These are phyloP conservation scores for Magnaporthiopsis incrustans DNA, from an alignment of 2,329 filamentous ascomycete species.

Conservation along the genomic window DNA sequence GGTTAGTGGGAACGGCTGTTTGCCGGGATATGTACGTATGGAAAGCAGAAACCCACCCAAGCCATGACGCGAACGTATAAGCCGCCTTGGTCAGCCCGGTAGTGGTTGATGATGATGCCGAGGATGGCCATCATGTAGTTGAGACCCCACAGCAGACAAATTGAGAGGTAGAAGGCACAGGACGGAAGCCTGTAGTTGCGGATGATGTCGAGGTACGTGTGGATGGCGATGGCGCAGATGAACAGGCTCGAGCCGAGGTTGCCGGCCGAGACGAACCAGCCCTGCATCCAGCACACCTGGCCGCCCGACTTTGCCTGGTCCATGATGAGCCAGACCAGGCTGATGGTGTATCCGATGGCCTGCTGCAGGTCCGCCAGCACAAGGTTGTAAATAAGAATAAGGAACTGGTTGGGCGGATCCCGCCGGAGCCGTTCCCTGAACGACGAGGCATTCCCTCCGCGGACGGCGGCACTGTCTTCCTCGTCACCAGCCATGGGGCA, in stretches of 20 bases:
- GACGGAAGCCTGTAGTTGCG: constrained; percentile 43
- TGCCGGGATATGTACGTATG: no score
- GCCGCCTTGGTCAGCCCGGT: constrained; percentile 32
- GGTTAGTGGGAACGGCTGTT: no score
- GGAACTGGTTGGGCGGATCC: constrained; percentile 53
- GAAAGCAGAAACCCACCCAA: constrained; percentile 38
- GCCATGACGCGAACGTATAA: constrained; percentile 58
- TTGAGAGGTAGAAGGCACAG: constrained; percentile 37
- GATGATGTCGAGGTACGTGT: constrained; percentile 58
- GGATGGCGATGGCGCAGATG: constrained; percentile 56
- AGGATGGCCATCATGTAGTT: constrained; percentile 49
- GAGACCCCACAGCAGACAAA: constrained; percentile 49
- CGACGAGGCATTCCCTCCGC: not conserved
- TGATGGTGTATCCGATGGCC: constrained; percentile 54
- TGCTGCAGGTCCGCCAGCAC: constrained; percentile 62
- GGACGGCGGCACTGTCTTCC: not conserved
- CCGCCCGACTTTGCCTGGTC: constrained; percentile 47
- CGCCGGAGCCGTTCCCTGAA: constrained; percentile 19
- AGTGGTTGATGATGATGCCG: constrained; percentile 34
- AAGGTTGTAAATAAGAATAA: constrained; percentile 62
- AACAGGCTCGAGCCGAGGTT: constrained; percentile 60
- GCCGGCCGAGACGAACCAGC: constrained; percentile 60
- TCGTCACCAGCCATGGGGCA: not conserved
- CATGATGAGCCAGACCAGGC: constrained; percentile 46
- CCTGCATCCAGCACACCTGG: constrained; percentile 52